phyloP scores from a whole-genome alignment of 2,329 filamentous ascomycete species.

The Colletotrichum siamense region DNA sequence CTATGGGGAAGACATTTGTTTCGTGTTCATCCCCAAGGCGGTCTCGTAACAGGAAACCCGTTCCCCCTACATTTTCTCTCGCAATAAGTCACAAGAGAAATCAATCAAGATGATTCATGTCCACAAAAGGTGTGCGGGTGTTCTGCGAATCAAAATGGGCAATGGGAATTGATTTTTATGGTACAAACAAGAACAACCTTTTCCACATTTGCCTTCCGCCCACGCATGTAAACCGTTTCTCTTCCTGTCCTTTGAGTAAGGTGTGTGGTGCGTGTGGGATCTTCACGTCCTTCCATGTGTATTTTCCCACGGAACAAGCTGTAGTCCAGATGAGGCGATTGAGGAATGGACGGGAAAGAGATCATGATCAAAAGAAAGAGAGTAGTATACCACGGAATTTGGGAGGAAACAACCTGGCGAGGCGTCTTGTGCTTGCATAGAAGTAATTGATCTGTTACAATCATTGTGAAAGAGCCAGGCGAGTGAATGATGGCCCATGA shows the following conservation, averaged over 20 bases:
- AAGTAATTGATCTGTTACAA: background rate
- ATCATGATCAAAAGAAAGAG: background rate
- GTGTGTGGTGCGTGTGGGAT: background rate
- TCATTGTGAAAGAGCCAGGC: background rate
- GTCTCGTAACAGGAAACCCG: conserved; percentile 1
- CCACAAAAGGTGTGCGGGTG: background rate
- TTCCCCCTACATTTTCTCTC: background rate
- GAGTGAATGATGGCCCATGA: background rate
- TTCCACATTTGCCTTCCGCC: background rate
- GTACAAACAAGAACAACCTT: conserved; percentile 17
- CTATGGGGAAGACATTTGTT: background rate
- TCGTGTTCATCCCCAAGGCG: conserved; percentile 2
- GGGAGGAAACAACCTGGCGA: conserved; percentile 3
- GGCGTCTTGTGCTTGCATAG: conserved; percentile 17
- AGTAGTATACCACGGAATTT: conserved; percentile 4
- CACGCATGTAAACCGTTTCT: background rate
- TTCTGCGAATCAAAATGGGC: background rate
- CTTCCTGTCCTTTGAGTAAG: background rate
- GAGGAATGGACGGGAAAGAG: background rate
- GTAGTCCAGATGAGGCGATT: conserved; percentile 11
- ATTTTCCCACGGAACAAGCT: background rate
- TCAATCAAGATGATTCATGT: conserved; percentile 23
- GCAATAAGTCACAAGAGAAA: conserved; percentile 21
- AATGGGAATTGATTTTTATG: conserved; percentile 14
- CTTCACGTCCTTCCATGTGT: background rate